These are phyloP conservation scores for Backusella westeae DNA, from an alignment of 192 early-diverging fungal species.

Conservation along the genomic window DNA sequence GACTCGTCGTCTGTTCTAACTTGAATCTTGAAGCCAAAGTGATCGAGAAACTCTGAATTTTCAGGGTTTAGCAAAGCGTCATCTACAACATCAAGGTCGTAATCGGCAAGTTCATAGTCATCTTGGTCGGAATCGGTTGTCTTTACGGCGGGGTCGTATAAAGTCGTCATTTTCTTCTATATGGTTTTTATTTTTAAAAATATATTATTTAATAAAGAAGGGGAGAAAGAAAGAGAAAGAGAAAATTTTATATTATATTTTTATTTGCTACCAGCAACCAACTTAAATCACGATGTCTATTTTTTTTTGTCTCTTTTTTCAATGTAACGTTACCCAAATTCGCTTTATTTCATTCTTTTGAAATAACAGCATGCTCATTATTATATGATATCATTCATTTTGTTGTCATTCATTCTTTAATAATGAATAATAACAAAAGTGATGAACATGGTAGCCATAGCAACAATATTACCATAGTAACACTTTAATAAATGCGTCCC, in stretches of 20 bases:
- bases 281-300: neutral
- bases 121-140: neutral
- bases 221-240: neutral
- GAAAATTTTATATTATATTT: neutral
- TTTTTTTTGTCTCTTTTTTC: neutral
- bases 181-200: too few relatives aligned
- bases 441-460: neutral
- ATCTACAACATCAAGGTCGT: slow-evolving; percentile 33
- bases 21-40: slow-evolving; percentile 32
- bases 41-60: slow-evolving; percentile 18
- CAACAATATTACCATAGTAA: too few relatives aligned
- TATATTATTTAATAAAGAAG: neutral
- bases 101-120: slow-evolving; percentile 18
- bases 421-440: neutral
- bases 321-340: neutral
- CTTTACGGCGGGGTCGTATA: neutral
- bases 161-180: slow-evolving; percentile 8
- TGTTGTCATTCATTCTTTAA: neutral
- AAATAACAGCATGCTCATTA: neutral
- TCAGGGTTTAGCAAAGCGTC: slow-evolving; percentile 21
- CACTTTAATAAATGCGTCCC: too few relatives aligned
- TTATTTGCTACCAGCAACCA: neutral
- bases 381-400: neutral
- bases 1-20: slow-evolving; percentile 30
- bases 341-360: neutral